Evolutionary conservation across 345 rosid genomes (phyloP).

Genomic region (Eucalyptus paniculata): DNA sequence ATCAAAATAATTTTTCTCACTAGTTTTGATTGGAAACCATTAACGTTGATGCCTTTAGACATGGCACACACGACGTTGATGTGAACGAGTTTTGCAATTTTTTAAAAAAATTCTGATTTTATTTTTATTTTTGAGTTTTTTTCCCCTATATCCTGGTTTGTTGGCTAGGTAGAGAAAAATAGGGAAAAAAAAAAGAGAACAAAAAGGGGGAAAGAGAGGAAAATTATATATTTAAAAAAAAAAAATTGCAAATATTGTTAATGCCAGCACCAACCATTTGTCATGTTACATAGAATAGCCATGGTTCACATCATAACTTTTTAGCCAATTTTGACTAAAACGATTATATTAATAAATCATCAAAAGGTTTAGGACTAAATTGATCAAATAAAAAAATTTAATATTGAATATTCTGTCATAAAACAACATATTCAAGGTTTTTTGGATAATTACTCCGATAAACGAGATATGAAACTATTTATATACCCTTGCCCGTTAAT

Average conservation of each 20-base stretch:
- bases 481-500: neutral
- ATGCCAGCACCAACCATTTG: neutral
- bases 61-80: accelerated
- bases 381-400: neutral
- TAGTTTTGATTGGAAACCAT: too few relatives aligned
- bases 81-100: too few relatives aligned
- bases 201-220: neutral
- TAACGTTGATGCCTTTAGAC: accelerated
- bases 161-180: neutral
- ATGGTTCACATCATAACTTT: too few relatives aligned
- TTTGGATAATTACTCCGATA: neutral
- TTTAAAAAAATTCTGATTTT: too few relatives aligned
- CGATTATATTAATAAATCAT: neutral
- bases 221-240: accelerated
- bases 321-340: neutral
- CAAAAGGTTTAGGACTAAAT: accelerated
- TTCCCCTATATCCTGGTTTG: accelerated
- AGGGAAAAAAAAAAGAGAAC: neutral
- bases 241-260: too few relatives aligned
- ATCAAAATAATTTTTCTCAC: accelerated
- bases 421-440: neutral
- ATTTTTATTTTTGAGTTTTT: neutral
- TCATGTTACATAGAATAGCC: too few relatives aligned
- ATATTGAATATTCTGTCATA: accelerated
- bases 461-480: neutral